These are phyloP conservation scores for Metschnikowia lachancei DNA, from an alignment of 805 yeast species.

Conservation along the genomic window DNA sequence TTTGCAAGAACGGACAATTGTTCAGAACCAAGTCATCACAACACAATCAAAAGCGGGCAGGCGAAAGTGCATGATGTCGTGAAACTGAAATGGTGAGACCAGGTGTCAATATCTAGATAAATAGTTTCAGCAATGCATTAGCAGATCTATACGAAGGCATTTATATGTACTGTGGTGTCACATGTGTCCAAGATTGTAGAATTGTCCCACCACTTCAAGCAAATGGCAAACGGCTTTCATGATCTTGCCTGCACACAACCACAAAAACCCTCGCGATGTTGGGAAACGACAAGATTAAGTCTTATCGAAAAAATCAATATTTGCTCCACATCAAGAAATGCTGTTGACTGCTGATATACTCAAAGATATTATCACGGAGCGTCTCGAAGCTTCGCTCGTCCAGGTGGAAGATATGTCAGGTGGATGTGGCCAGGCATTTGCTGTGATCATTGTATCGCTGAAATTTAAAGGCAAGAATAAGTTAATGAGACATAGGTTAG, in stretches of 20 bases:
- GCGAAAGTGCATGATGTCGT: constrained; percentile 6
- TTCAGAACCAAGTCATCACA: constrained; percentile 14
- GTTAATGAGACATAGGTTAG: constrained; percentile 80
- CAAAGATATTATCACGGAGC: constrained; percentile 47
- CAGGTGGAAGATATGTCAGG: constrained; percentile 75
- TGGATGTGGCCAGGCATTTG: constrained; percentile 98
- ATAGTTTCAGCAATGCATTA: not conserved
- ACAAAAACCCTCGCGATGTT: not conserved
- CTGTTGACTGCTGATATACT: constrained; percentile 41
- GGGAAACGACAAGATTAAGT: not conserved
- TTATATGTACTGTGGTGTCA: not conserved
- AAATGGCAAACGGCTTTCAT: not conserved
- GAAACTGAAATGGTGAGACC: not conserved
- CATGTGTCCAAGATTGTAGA: too few species aligned
- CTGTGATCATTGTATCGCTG: constrained; percentile 77
- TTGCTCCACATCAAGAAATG: constrained; percentile 14
- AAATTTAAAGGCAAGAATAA: constrained; percentile 78
- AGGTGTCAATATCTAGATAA: not conserved
- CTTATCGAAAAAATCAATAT: constrained; percentile 14
- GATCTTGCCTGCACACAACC: not conserved
- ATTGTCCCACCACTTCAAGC: too few species aligned
- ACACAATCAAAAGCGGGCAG: constrained; percentile 16
- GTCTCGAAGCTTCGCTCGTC: constrained; percentile 61
- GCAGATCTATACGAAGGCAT: not conserved
- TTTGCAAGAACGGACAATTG: constrained; percentile 8